phyloP scores from a whole-genome alignment of 495 filamentous ascomycete genomes.

The Aspergillus baeticus region DNA sequence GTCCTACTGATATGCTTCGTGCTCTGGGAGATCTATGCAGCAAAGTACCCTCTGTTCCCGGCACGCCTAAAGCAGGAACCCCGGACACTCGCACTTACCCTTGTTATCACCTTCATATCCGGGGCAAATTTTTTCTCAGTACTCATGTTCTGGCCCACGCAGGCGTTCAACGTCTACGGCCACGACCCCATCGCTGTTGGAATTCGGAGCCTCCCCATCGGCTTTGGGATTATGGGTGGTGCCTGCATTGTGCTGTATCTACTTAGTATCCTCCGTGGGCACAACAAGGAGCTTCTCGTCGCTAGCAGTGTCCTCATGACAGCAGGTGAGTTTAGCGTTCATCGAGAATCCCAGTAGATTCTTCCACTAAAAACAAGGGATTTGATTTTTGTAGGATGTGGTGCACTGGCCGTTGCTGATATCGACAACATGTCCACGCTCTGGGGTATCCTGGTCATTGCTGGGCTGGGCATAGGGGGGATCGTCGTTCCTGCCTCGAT shows the following conservation, averaged over 20 bases:
- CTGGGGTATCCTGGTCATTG: background rate
- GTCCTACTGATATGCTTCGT: background rate
- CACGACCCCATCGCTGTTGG: background rate
- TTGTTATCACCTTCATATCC: conserved; percentile 2
- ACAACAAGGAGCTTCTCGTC: no score
- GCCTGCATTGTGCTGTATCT: no score
- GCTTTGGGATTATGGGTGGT: conserved; percentile 5
- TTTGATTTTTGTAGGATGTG: background rate
- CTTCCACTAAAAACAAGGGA: no score
- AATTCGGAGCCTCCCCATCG: background rate
- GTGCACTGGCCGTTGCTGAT: conserved; percentile 2
- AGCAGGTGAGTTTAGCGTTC: background rate
- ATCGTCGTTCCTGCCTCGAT: conserved; percentile 3
- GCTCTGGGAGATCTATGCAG: background rate
- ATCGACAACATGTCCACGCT: background rate
- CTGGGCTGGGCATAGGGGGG: conserved; percentile 2
- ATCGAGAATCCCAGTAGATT: background rate
- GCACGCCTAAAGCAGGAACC: background rate
- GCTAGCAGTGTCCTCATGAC: no score
- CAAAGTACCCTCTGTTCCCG: conserved; percentile 6
- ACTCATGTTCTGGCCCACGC: conserved; percentile 1
- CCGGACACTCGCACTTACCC: conserved; percentile 1
- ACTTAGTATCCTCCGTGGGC: background rate
- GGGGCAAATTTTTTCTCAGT: conserved; percentile 1
- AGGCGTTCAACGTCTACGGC: background rate